Evolutionary conservation across 139 green algal genomes (phyloP).

Genomic region (Mesostigma viride): DNA sequence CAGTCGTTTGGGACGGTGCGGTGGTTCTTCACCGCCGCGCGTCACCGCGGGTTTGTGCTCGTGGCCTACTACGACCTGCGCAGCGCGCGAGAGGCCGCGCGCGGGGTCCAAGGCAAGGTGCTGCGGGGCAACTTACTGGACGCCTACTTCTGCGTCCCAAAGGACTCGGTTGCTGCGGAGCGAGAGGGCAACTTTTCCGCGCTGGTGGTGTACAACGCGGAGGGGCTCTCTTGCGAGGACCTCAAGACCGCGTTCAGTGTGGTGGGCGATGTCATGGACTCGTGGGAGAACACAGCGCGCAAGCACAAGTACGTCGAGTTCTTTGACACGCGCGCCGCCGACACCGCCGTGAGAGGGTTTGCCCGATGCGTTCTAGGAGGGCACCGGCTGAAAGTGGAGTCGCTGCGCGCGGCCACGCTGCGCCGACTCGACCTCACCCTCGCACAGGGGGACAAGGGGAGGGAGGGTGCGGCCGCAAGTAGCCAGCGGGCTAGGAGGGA

Average conservation of each 20-base stretch:
- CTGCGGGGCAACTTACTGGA: conserved; percentile 42
- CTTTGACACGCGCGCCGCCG: conserved; percentile 55
- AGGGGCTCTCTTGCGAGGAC: no score
- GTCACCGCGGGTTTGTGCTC: conserved; percentile 70
- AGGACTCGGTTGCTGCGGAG: no score
- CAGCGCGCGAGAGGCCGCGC: conserved; percentile 52
- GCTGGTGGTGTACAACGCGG: no score
- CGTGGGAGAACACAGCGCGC: no score
- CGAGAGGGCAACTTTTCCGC: no score
- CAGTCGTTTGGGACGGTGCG: conserved; percentile 75
- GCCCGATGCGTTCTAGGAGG: conserved; percentile 30
- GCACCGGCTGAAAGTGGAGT: conserved; percentile 34
- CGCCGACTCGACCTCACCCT: background rate
- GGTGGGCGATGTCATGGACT: no score
- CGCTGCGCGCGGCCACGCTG: no score
- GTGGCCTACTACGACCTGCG: conserved; percentile 84
- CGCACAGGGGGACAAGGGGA: background rate
- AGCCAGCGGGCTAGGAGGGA: no score
- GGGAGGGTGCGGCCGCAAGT: no score
- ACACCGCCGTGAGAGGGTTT: conserved; percentile 18
- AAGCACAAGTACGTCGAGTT: conserved; percentile 79
- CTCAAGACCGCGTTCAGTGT: no score
- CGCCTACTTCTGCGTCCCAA: conserved; percentile 57
- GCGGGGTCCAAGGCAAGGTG: conserved; percentile 46
- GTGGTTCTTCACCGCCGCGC: conserved; percentile 62